These are phyloP conservation scores for Debaryomycetaceae sp. DNA, from an alignment of 1,139 yeast species.

Conservation along the genomic window DNA sequence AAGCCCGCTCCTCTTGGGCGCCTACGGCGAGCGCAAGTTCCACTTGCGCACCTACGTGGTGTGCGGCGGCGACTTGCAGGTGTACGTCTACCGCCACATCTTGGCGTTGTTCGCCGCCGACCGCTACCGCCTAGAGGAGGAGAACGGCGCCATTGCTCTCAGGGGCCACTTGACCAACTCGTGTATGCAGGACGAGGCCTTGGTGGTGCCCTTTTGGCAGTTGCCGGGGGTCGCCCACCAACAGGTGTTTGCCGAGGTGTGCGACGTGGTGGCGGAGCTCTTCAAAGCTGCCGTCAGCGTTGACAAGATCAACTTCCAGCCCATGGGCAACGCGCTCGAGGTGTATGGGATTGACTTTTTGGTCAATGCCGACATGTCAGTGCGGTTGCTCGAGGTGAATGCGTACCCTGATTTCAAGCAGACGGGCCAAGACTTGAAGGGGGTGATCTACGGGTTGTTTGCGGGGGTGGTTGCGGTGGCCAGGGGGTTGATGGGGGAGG, in stretches of 20 bases:
- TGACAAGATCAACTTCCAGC: conserved; percentile 86
- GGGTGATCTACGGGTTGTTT: conserved; percentile 57
- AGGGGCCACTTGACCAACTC: conserved; percentile 87
- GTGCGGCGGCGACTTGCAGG: conserved; percentile 67
- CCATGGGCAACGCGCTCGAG: conserved; percentile 77
- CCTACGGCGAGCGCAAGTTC: conserved; percentile 69
- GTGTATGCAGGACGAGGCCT: conserved; percentile 64
- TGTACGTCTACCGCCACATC: conserved; percentile 74
- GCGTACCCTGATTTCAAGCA: conserved; percentile 97
- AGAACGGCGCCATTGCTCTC: conserved; percentile 39
- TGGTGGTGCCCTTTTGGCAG: conserved; percentile 65
- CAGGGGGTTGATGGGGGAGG: conserved; percentile 13
- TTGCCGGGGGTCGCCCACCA: conserved; percentile 42
- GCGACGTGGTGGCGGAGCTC: conserved; percentile 61
- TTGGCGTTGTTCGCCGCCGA: conserved; percentile 73
- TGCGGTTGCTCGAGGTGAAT: conserved; percentile 74
- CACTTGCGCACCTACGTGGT: conserved; percentile 87
- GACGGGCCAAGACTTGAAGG: conserved; percentile 75
- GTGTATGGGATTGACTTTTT: conserved; percentile 85
- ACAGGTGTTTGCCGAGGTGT: conserved; percentile 50
- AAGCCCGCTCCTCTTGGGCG: conserved; percentile 60
- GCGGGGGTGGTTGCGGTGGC: conserved; percentile 33
- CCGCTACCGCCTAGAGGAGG: conserved; percentile 32
- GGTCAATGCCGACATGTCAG: conserved; percentile 52
- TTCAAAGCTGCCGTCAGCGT: conserved; percentile 78